Conservation (phyloP, 2,329 filamentous ascomycete genomes). For the Hymenoscyphus scutula region DNA sequence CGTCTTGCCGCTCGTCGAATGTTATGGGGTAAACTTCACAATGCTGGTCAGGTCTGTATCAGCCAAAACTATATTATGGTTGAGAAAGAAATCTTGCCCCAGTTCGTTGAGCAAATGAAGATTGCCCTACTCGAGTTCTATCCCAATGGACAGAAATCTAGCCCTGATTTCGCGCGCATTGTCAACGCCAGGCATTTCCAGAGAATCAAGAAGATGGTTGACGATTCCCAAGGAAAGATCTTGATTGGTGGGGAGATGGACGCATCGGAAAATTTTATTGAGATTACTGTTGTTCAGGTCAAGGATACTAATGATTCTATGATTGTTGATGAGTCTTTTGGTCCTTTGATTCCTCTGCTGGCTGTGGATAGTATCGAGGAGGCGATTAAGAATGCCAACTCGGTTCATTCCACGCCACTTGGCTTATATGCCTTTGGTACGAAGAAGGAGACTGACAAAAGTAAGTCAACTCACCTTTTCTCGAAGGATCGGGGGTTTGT, state of each 20-base stretch:
- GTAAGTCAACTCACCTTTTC: conserved; percentile 45
- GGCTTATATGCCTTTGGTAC: conserved; percentile 83
- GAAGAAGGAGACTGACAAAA: conserved; percentile 71
- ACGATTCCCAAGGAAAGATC: conserved; percentile 77
- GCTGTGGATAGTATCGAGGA: conserved; percentile 78
- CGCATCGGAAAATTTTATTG: conserved; percentile 77
- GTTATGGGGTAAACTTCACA: conserved; percentile 83
- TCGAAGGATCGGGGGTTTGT: neutral
- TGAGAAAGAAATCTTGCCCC: conserved; percentile 68
- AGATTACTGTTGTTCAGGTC: conserved; percentile 88
- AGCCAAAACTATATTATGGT: conserved; percentile 90
- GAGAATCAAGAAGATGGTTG: conserved; percentile 88
- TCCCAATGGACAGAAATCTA: conserved; percentile 75
- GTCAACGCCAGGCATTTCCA: conserved; percentile 77
- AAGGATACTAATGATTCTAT: conserved; percentile 72
- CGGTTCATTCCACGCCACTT: conserved; percentile 79
- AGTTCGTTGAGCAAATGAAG: conserved; percentile 74
- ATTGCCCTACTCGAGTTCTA: conserved; percentile 73
- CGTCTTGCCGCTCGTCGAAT: conserved; percentile 78
- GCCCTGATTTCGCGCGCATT: conserved; percentile 75
- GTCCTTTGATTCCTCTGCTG: conserved; percentile 83
- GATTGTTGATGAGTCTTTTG: conserved; percentile 83
- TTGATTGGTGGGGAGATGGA: conserved; percentile 84
- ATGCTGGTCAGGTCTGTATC: conserved; percentile 88
- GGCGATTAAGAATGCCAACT: conserved; percentile 78